Base-by-base conservation (phyloP, 805 yeast species). In the Sugiyamaella smithiae region DNA sequence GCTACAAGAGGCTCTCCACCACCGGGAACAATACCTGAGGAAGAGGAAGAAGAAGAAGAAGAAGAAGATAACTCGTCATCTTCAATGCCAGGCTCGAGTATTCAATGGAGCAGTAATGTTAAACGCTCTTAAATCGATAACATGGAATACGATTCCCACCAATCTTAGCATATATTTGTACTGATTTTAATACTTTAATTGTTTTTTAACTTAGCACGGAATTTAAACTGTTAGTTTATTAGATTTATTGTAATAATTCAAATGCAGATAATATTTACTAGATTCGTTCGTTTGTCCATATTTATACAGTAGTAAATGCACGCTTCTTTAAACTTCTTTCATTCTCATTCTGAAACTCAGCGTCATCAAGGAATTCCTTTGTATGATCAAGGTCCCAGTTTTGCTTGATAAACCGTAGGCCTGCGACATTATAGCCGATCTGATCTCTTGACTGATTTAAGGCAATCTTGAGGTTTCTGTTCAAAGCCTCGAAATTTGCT, bases 391-490 rank as follows among this genome's bases (percentile, higher is more conserved):
- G 67, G 51, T 80, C 79, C 96, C 97, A 90, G 65, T 85, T 88
- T 38, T 75, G 78, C 62, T 81, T 82, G 51, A 86, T 67, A 58
- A 80, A 85, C 57, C 77, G 79, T 64, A 93, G 71, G 3, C 96
- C 97, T 53, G 86, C 90, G 16, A 88, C 72, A 61, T 93, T 93
- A 70, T 77, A 83, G 7, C 97, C 98, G 40, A 93, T 72, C 51
- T 78, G 83, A 40, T 75, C 71, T 12, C 77, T 71, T 17, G 80
- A 79, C 2, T 63, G 58, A 41, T 69, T 67, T 45, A 93, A 70
- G 46, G 80, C 78, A 0, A 48, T 57, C 53, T 96, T 75, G 48
- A 93, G 70, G 56, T 79, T 79, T 6, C 65, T 64, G 59, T 84
- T 84, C 40, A 91, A 85, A 23, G 71, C 71, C 24, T 77, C 75